Evolutionary conservation across 257 asterid genomes (phyloP).

Genomic region (Apocynum venetum): DNA sequence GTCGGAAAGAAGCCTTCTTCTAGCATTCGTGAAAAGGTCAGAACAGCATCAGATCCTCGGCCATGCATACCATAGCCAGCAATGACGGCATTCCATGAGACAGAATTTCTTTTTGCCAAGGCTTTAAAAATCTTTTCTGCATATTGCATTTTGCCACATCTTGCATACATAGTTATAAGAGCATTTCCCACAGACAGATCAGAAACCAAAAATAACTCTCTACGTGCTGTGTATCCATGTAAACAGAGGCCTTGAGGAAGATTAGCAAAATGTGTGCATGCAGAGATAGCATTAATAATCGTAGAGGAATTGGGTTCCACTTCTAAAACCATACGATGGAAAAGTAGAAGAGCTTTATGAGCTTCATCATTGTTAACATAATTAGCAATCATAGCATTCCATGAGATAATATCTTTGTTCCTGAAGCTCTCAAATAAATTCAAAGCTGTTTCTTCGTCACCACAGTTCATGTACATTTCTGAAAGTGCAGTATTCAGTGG

Average conservation of each 20-base stretch:
- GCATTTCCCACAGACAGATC: slow-evolving; percentile 22
- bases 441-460: slow-evolving; percentile 20
- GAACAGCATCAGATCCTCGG: slow-evolving; percentile 26
- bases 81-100: slow-evolving; percentile 33
- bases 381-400: slow-evolving; percentile 36
- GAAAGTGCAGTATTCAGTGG: slow-evolving; percentile 26
- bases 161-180: slow-evolving; percentile 28
- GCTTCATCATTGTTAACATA: slow-evolving; percentile 20
- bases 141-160: slow-evolving; percentile 24
- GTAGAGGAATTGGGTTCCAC: slow-evolving; percentile 24
- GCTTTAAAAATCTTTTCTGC: slow-evolving; percentile 21
- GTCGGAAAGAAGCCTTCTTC: slow-evolving; percentile 26
- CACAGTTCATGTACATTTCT: slow-evolving; percentile 34
- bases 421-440: slow-evolving; percentile 27
- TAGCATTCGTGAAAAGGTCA: slow-evolving; percentile 24
- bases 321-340: slow-evolving; percentile 21
- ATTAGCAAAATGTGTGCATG: slow-evolving; percentile 25
- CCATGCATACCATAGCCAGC: slow-evolving; percentile 33
- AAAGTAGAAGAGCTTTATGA: slow-evolving; percentile 25
- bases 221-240: slow-evolving; percentile 22
- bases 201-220: slow-evolving; percentile 15
- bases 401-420: slow-evolving; percentile 29
- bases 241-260: slow-evolving; percentile 28
- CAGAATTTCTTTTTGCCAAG: slow-evolving; percentile 18
- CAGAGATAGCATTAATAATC: slow-evolving; percentile 25